Evolutionary conservation across 140 eudicot genomes (phyloP).

Genomic region (Stevia rebaudiana): DNA sequence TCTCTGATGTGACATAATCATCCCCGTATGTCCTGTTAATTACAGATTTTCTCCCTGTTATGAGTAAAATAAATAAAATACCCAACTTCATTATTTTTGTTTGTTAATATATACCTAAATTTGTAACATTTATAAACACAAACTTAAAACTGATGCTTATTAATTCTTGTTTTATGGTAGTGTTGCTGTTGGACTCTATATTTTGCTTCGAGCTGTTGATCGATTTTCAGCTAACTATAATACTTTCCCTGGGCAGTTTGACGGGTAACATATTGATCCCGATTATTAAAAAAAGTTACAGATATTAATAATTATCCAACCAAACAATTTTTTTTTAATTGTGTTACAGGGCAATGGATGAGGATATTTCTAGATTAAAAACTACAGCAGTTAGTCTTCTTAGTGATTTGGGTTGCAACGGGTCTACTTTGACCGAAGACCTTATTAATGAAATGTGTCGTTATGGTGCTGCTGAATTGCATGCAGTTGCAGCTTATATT

Average conservation of each 20-base stretch:
- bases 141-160: not conserved
- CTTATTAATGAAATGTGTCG: conserved; percentile 93
- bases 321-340: not conserved
- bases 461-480: conserved; percentile 95
- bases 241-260: conserved; percentile 88
- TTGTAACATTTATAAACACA: not conserved
- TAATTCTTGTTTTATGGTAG: conserved; percentile 30
- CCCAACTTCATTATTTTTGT: not conserved
- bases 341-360: conserved; percentile 71
- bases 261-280: conserved; percentile 52
- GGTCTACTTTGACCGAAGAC: conserved; percentile 77
- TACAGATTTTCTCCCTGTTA: not conserved
- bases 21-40: not conserved
- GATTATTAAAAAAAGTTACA: not conserved
- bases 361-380: conserved; percentile 83
- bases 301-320: not conserved
- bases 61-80: not conserved
- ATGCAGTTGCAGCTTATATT: conserved; percentile 78
- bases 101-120: not conserved
- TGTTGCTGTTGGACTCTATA: conserved; percentile 76
- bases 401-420: conserved; percentile 81
- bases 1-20: not conserved
- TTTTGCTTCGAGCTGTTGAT: conserved; percentile 90
- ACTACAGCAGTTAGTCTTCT: conserved; percentile 71
- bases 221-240: conserved; percentile 77